These are phyloP conservation scores for Albizia julibrissin DNA, from an alignment of 306 rosid species.

Conservation along the genomic window DNA sequence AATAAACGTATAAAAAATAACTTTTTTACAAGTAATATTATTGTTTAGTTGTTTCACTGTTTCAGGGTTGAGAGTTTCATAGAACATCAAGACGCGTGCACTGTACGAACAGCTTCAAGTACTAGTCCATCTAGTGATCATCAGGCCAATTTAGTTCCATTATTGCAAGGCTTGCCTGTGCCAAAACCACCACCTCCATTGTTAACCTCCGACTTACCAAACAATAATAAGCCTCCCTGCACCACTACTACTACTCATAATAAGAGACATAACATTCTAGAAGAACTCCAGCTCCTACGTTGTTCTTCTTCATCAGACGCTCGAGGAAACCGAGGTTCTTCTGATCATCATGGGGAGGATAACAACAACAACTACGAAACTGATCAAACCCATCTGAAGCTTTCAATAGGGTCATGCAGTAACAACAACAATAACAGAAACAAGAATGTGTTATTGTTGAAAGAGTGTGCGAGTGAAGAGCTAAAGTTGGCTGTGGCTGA, in stretches of 20 bases:
- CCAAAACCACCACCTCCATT: conserved; percentile 28
- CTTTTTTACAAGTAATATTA: neutral
- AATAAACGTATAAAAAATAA: neutral
- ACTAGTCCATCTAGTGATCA: conserved; percentile 72
- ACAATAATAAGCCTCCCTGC: neutral
- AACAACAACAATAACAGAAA: neutral
- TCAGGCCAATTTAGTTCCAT: conserved; percentile 52
- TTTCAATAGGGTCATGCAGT: conserved; percentile 67
- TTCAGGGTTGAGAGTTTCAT: conserved; percentile 95
- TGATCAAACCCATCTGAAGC: conserved; percentile 63
- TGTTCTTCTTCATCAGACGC: conserved; percentile 21
- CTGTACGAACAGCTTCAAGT: conserved; percentile 70
- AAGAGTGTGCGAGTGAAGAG: conserved; percentile 50
- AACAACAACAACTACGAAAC: conserved; percentile 35
- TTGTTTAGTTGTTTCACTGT: neutral
- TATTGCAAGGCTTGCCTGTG: conserved; percentile 48
- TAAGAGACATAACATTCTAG: conserved; percentile 32
- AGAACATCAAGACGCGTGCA: conserved; percentile 95
- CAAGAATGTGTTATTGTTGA: conserved; percentile 25
- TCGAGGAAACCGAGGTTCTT: conserved; percentile 26
- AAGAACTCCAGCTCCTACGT: conserved; percentile 81
- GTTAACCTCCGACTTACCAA: conserved; percentile 9
- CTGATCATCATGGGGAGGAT: conserved; percentile 39
- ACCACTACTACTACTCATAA: neutral
- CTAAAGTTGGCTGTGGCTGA: conserved; percentile 70